Base-by-base conservation (phyloP, 2,329 filamentous ascomycete genomes). In the Fusarium mangiferae region DNA sequence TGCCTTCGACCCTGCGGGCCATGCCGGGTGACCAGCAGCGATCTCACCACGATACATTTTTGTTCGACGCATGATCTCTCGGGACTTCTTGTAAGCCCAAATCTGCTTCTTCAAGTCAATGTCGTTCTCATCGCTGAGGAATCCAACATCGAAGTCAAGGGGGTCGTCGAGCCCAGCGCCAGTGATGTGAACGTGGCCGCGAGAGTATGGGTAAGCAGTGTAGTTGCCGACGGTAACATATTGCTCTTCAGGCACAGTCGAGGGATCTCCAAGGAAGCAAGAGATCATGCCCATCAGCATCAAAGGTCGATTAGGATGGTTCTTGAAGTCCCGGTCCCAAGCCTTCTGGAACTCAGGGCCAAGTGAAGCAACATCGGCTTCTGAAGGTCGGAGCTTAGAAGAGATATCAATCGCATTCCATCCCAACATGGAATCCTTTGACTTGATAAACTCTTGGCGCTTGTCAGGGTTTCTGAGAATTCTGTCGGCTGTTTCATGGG, bases 21-120 rank as follows among this genome's bases (percentile, higher is more conserved):
- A 89, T 18, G 79, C 76, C 3, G 87, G 87, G 60, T 87, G 86
- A 0, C 83, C 79, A 10, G 78, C 70, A 8, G 81, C 78, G 6
- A 85, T 42, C 74, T 88, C 84, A 75, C 89, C 83, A 67, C 85
- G 79, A 80, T 88, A 91, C 75, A 87, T 84, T 4, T 84, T 79
- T 75, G 89, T 88, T 10, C 90, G 87, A 6, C 90, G 86, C 52
- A 86, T 84, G 62, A 92, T 87, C 78, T 92, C 90, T 4, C 91
- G 88, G n/a, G 85, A 84, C 75, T 87, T 88, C 80, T 93, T 93
- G 83, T 93, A 93, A 1, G 84, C 86, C 90, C 90, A 92, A 8
- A 91, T 75, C 26, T 90, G 87, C 75, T 88, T 90, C 80, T 89
- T 88, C 42, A 92, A 54, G 75, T 92, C 90, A n/a, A 89, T 79